Percentiles rank a stretch among this genome's conserved stretches.
Conservation (phyloP, 225 moss, liverwort and hornwort genomes). For the Sphagnum tenellum region DNA sequence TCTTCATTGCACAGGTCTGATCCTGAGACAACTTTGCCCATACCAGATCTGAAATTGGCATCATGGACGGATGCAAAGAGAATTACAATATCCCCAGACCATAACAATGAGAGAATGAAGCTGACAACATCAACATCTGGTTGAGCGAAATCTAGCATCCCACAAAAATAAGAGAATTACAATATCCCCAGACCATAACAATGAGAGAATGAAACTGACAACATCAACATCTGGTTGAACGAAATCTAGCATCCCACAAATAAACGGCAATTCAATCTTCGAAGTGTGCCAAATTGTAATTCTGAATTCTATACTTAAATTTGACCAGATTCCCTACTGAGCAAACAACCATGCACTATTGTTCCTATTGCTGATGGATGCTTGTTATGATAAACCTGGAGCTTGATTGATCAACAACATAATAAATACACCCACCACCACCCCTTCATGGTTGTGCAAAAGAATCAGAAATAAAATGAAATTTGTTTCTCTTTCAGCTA, state of each 20-base stretch:
- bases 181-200: no score
- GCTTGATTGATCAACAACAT: background rate
- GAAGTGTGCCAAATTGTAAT: slow-evolving; percentile 1
- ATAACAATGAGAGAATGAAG: no score
- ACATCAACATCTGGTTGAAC: background rate
- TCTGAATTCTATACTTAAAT: slow-evolving; percentile 4
- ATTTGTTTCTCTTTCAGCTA: slow-evolving; percentile 22
- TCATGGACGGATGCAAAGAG: no score
- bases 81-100: no score
- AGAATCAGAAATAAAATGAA: no score
- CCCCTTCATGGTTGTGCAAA: no score
- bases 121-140: no score
- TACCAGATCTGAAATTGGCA: no score
- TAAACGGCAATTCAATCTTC: slow-evolving; percentile 1
- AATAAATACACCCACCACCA: no score
- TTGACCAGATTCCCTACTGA: slow-evolving; percentile 14
- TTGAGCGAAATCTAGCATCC: slow-evolving; percentile 2
- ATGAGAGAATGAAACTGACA: no score
- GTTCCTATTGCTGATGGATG: slow-evolving; percentile 22
- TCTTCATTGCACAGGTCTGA: no score
- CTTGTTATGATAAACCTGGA: slow-evolving; percentile 30
- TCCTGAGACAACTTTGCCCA: no score
- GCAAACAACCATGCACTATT: slow-evolving; percentile 53
- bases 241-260: slow-evolving; percentile 2
- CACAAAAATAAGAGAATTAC: background rate